Evolutionary conservation across 306 rosid species (phyloP).

Genomic region (Neltuma alba): DNA sequence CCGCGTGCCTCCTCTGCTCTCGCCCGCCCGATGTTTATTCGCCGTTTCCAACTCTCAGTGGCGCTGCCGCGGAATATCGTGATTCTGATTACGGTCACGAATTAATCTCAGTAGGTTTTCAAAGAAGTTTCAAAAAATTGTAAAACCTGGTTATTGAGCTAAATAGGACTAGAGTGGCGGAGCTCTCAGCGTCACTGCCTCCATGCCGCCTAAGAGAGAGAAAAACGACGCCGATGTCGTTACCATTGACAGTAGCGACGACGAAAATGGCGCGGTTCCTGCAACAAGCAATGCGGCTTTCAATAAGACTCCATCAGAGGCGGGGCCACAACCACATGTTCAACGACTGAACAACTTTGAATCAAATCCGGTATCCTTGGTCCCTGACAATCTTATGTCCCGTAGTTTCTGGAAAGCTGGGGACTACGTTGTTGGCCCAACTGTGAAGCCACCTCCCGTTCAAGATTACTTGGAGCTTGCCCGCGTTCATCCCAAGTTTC

Average conservation of each 20-base stretch:
- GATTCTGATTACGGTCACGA: not conserved
- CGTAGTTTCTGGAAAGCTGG: slow-evolving; percentile 96
- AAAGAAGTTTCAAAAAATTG: not conserved
- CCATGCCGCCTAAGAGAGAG: slow-evolving; percentile 39
- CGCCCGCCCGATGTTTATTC: not conserved
- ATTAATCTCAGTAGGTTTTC: not conserved
- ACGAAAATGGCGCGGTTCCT: slow-evolving; percentile 35
- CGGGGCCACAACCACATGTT: not conserved
- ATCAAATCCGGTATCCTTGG: slow-evolving; percentile 10
- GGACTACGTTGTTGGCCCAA: slow-evolving; percentile 51
- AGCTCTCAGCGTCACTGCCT: slow-evolving; percentile 3
- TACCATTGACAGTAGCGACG: slow-evolving; percentile 47
- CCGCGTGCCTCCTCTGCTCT: not conserved
- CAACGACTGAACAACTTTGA: slow-evolving; percentile 37
- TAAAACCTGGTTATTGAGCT: not conserved
- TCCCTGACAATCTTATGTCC: slow-evolving; percentile 20
- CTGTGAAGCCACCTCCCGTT: slow-evolving; percentile 34
- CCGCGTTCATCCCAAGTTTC: slow-evolving; percentile 96
- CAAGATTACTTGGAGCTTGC: slow-evolving; percentile 84
- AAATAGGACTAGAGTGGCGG: not conserved
- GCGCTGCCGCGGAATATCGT: not conserved
- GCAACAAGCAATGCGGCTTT: slow-evolving; percentile 22
- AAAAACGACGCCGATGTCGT: slow-evolving; percentile 27
- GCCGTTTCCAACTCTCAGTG: not conserved
- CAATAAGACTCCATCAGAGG: not conserved